phyloP scores from a whole-genome alignment of 305 asterid species.

The Fraxinus sp. region DNA sequence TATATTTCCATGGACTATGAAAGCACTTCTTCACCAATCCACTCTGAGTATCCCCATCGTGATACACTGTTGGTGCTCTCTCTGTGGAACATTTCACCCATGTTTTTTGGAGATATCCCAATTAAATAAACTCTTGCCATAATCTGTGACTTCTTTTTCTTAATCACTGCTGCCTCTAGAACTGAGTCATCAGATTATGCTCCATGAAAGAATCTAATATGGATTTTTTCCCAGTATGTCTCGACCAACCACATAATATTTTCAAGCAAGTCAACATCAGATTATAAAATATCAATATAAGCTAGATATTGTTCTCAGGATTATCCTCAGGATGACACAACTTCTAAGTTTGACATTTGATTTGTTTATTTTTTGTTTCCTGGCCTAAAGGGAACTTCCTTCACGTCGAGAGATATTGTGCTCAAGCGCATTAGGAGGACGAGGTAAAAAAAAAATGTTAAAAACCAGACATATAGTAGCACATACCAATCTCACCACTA shows the following conservation, averaged over 20 bases:
- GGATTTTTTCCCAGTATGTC: background rate
- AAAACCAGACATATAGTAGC: background rate
- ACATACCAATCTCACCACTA: slow-evolving; percentile 66
- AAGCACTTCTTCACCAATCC: background rate
- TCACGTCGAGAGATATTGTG: background rate
- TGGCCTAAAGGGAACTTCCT: slow-evolving; percentile 2
- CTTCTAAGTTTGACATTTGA: background rate
- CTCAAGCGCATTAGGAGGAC: background rate
- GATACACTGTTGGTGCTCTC: background rate
- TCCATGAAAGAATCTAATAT: background rate
- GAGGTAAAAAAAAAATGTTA: slow-evolving; percentile 7
- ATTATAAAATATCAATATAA: background rate
- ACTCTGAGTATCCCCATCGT: background rate
- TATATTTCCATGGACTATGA: background rate
- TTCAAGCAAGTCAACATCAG: background rate
- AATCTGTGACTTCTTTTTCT: background rate
- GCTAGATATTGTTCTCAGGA: background rate
- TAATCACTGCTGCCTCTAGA: background rate
- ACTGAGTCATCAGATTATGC: background rate
- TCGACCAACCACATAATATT: background rate
- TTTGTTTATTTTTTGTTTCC: background rate
- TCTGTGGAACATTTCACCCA: background rate
- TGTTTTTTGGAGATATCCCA: background rate
- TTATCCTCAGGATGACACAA: background rate
- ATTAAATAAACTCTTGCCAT: background rate